Evolutionary conservation across 768 basidiomycete genomes (phyloP).

Genomic region (Sarcodon sp.): DNA sequence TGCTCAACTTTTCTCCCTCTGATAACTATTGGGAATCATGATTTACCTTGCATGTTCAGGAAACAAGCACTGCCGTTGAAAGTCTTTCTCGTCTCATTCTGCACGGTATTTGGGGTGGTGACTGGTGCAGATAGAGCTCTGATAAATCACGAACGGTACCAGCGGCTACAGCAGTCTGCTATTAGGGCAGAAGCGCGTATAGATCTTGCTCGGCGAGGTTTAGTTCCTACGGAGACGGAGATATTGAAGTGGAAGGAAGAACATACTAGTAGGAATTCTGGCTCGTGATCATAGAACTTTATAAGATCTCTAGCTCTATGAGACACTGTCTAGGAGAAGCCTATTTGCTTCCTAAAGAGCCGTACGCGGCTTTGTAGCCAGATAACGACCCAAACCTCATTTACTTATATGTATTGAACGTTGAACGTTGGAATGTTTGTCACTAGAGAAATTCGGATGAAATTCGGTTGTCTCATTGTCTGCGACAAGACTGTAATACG

Average conservation of each 20-base stretch:
- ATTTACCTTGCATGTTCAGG: slow-evolving; percentile 21
- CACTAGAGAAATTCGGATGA: too few species aligned
- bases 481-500: too few species aligned
- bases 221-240: slow-evolving; percentile 73
- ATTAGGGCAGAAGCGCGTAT: slow-evolving; percentile 63
- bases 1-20: slow-evolving; percentile 6
- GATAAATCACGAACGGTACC: slow-evolving; percentile 50
- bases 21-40: too few species aligned
- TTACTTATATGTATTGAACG: too few species aligned
- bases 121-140: slow-evolving; percentile 70
- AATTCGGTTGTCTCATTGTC: too few species aligned
- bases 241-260: slow-evolving; percentile 68
- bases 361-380: not conserved
- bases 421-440: too few species aligned
- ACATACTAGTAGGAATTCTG: slow-evolving; percentile 8
- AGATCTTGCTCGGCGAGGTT: slow-evolving; percentile 61
- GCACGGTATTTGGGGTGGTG: slow-evolving; percentile 38
- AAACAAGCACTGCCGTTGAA: slow-evolving; percentile 77
- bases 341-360: not conserved
- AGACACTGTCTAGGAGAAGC: not conserved
- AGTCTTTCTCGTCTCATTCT: slow-evolving; percentile 55
- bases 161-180: slow-evolving; percentile 54
- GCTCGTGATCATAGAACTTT: not conserved
- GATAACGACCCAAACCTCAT: too few species aligned
- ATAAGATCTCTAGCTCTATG: not conserved